Percentiles rank a stretch among this genome's conserved stretches.
Evolutionary conservation across 495 filamentous ascomycete species (phyloP).

Genomic region (Geopyxis carbonaria): DNA sequence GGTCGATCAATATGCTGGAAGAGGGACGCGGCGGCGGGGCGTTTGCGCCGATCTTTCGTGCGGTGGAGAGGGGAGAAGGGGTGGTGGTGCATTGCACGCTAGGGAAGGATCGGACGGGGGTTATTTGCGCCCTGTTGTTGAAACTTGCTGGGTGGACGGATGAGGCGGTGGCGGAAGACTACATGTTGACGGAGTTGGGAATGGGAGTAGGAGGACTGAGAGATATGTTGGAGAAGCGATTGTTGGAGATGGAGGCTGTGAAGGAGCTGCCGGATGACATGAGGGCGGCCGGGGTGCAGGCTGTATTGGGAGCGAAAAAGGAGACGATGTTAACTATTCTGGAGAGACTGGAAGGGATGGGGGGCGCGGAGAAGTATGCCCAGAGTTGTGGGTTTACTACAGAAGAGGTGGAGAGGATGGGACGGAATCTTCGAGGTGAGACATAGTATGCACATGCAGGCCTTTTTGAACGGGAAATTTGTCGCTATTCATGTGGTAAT

Average conservation of each 20-base stretch:
- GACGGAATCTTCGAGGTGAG: conserved; percentile 34
- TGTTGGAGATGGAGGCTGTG: conserved; percentile 28
- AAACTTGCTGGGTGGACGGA: conserved; percentile 39
- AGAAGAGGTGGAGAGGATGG: conserved; percentile 34
- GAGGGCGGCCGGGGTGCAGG: conserved; percentile 29
- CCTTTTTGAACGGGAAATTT: too few relatives aligned
- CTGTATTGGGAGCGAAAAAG: conserved; percentile 35
- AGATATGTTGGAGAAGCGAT: conserved; percentile 29
- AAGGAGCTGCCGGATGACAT: conserved; percentile 23
- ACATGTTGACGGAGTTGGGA: conserved; percentile 41
- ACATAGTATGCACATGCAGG: too few relatives aligned
- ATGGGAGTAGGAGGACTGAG: too few relatives aligned
- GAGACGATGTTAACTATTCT: conserved; percentile 40
- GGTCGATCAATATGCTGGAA: conserved; percentile 23
- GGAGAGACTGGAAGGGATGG: conserved; percentile 34
- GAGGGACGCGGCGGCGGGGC: conserved; percentile 14
- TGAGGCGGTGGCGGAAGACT: conserved; percentile 43
- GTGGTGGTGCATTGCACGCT: conserved; percentile 44
- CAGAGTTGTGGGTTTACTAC: conserved; percentile 35
- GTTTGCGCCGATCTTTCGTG: conserved; percentile 28
- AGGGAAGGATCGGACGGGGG: conserved; percentile 48
- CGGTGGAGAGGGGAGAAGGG: conserved; percentile 25
- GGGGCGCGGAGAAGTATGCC: conserved; percentile 40
- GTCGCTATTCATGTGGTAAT: too few relatives aligned
- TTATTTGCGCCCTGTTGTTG: conserved; percentile 42